Evolutionary conservation across 768 basidiomycete species (phyloP).

Genomic region (Wakefieldia striispora): DNA sequence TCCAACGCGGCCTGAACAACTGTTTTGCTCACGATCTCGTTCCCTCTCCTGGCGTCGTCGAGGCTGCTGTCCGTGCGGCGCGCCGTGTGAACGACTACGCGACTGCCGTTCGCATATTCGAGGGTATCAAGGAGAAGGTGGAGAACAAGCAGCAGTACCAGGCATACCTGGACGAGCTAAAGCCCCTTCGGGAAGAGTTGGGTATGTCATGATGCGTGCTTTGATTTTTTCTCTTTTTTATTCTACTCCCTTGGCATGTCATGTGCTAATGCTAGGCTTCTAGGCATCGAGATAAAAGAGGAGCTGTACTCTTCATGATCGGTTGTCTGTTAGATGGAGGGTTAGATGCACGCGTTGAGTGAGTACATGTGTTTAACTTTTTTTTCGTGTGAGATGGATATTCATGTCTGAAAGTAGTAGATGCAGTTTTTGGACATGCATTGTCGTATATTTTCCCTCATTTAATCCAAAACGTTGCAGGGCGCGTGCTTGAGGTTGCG

Average conservation of each 20-base stretch:
- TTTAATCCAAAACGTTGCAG: conserved; percentile 19
- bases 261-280: neutral
- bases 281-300: conserved; percentile 62
- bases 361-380: neutral
- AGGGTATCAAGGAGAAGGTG: conserved; percentile 96
- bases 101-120: conserved; percentile 93
- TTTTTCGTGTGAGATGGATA: neutral
- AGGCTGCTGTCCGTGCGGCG: conserved; percentile 84
- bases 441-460: conserved; percentile 17
- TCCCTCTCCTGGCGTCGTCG: conserved; percentile 77
- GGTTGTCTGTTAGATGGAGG: conserved; percentile 1
- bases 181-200: conserved; percentile 84
- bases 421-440: conserved; percentile 20
- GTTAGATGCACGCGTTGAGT: conserved; percentile 17
- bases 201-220: conserved; percentile 46
- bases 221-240: neutral
- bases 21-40: conserved; percentile 99
- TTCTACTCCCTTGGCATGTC: neutral
- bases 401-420: conserved; percentile 21
- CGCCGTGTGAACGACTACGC: conserved; percentile 95
- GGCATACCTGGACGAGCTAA: conserved; percentile 89
- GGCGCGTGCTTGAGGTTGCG: neutral
- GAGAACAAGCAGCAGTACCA: conserved; percentile 96
- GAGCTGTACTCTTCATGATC: conserved; percentile 54
- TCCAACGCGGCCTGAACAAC: conserved; percentile 98